These are phyloP conservation scores for Pistacia integerrima DNA, from an alignment of 345 rosid genomes.

Conservation along the genomic window DNA sequence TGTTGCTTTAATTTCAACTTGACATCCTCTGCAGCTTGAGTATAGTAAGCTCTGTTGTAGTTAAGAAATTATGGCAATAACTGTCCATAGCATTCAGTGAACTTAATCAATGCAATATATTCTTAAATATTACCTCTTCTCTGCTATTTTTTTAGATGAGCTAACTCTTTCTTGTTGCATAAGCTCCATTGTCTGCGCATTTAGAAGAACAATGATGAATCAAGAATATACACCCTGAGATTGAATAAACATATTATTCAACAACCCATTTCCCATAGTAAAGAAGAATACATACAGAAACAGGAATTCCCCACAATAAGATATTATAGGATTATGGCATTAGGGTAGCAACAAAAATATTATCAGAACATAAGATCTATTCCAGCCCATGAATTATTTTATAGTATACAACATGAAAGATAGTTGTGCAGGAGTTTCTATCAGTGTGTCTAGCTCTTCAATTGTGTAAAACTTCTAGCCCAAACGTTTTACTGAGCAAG, in stretches of 20 bases:
- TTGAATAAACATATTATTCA: neutral
- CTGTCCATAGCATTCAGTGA: conserved; percentile 3
- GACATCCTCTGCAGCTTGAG: conserved; percentile 47
- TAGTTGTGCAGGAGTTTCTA: too few relatives aligned
- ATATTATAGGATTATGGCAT: neutral
- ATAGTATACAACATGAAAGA: too few relatives aligned
- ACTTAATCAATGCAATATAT: conserved; percentile 18
- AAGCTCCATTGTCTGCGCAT: conserved; percentile 57
- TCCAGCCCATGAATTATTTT: too few relatives aligned
- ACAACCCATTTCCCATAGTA: neutral
- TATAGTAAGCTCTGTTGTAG: conserved; percentile 52
- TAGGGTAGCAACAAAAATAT: neutral
- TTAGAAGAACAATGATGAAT: neutral
- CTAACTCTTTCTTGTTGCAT: conserved; percentile 57
- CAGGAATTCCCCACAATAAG: neutral
- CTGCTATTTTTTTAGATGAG: conserved; percentile 46
- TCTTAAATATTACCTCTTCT: conserved; percentile 54
- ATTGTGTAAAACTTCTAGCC: too few relatives aligned
- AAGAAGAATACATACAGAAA: neutral
- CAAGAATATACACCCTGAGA: neutral
- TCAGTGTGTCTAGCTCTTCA: too few relatives aligned
- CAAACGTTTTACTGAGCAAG: too few relatives aligned
- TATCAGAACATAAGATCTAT: neutral
- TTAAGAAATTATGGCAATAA: conserved; percentile 5
- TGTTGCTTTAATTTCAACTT: conserved; percentile 53